Evolutionary conservation across 1,284 basidiomycete species (phyloP), one percentile per base, ranked within the genome.

Genomic region (Leccinum pachyderme): DNA sequence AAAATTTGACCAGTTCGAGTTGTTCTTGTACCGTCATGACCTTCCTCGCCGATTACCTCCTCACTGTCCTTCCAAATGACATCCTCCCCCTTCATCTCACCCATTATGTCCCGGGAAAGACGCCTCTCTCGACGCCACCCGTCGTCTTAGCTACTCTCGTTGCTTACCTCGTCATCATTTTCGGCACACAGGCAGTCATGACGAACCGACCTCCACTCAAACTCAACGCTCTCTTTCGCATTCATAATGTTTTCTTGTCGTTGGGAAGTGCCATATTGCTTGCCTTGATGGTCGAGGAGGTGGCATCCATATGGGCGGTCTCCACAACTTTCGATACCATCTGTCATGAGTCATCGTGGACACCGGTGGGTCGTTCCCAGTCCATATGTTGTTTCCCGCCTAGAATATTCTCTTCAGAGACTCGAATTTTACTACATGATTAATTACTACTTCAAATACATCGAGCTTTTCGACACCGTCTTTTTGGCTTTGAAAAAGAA

Each of bases 401-500:
- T 24, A 59, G 56, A 41, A 54, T 55, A 5, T 35, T 53, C 47
- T 54, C 59, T 49, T 28, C 22, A 94, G 90, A 82, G 82, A 69
- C 79, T 95, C 69, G 87, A 94, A 73, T 87, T 92, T 66, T 97
- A 93, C 78, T 98, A 98, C 80, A 94, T 98, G 80, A 82, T 98
- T 80, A 99, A 98, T 81, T 99, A 98, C 79, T 93, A 88, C 75
- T 92, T 96, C 84, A 95, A 96, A 74, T 95, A 94, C 70, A 74
- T 95, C 60, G 95, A 98, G 77, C 84, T 98, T 56, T 73, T 96
- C 59, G 96, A 98, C 80, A 98, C 96, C 6, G 82, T 97, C 61
- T 98, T 98, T 82, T 86, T 99, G 63, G 92, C 93, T n/a, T 77
- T 96, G 67, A 98, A 98, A 84, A 98, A 98, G 82, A 98, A 98